Evolutionary conservation across 495 filamentous ascomycete genomes (phyloP).

Genomic region (Penicillium manginii): DNA sequence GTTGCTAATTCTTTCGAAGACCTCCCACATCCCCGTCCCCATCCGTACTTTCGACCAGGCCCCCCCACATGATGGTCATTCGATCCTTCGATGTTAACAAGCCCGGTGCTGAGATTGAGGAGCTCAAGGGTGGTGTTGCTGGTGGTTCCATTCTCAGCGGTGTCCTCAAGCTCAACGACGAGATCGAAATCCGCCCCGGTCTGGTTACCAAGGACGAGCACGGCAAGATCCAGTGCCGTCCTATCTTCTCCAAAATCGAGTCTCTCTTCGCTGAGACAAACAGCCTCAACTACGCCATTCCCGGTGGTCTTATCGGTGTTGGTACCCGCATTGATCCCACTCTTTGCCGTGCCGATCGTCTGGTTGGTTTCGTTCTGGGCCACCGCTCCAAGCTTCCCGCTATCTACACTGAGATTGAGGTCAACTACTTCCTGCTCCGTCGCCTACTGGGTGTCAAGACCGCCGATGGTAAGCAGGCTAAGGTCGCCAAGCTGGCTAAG

Average conservation of each 20-base stretch:
- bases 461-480: conserved; percentile 97
- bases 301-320: conserved; percentile 95
- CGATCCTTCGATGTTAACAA: conserved; percentile 99
- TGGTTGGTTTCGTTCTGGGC: conserved; percentile 97
- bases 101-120: conserved; percentile 98
- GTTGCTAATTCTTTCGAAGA: too few relatives aligned
- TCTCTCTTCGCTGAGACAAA: conserved; percentile 97
- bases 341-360: conserved; percentile 91
- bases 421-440: conserved; percentile 97
- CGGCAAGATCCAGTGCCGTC: conserved; percentile 91
- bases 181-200: conserved; percentile 97
- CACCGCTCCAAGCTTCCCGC: conserved; percentile 87
- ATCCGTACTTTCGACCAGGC: conserved; percentile 83
- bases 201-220: conserved; percentile 92
- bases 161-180: conserved; percentile 92
- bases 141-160: conserved; percentile 95
- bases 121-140: conserved; percentile 97
- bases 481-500: conserved; percentile 96
- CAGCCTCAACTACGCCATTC: conserved; percentile 95
- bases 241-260: conserved; percentile 93
- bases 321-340: conserved; percentile 97
- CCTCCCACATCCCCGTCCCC: conserved; percentile 81
- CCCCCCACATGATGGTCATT: conserved; percentile 98
- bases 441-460: conserved; percentile 95
- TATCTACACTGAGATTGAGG: conserved; percentile 96